Evolutionary conservation across 768 basidiomycete species (phyloP), one percentile per base, ranked within the genome.

Genomic region (Podaxis rugospora): DNA sequence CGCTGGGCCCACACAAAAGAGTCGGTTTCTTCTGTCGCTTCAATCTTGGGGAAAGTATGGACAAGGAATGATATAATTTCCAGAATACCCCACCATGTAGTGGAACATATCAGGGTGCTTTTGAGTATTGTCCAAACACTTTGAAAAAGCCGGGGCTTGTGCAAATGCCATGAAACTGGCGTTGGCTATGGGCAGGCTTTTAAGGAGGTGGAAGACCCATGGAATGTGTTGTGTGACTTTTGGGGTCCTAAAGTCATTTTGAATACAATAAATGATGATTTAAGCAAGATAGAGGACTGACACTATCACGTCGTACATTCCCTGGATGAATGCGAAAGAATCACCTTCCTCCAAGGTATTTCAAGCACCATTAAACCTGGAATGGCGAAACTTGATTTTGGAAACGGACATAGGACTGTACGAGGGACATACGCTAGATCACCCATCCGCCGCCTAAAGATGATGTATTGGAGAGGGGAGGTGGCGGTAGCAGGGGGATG

Each of bases 401-500:
- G n/a, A 21, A 60, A 50, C 16, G 46, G 39, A 18, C 16, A 40
- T 40, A n/a, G n/a, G 10, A 39, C 42, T 53, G 49, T 49, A 2
- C 61, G 40, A 27, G 25, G 46, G 4, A 64, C 70, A 37, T 63
- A 77, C 76, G 74, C 75, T 28, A 77, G 66, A 59, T 77, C 75
- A 10, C 75, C 74, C 68, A 76, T 74, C n/a, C n/a, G n/a, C n/a
- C n/a, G n/a, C n/a, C n/a, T n/a, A n/a, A n/a, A n/a, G n/a, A n/a
- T n/a, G n/a, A n/a, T n/a, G n/a, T n/a, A n/a, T n/a, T n/a, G n/a
- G n/a, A n/a, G n/a, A n/a, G n/a, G n/a, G n/a, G n/a, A n/a, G n/a
- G n/a, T n/a, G n/a, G n/a, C n/a, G n/a, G n/a, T n/a, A n/a, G n/a
- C n/a, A n/a, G n/a, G n/a, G n/a, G n/a, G n/a, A n/a, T n/a, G n/a